A percentile compares a stretch with the other conserved stretches of the same genome.
These are phyloP conservation scores for Quercus gilva DNA, from an alignment of 306 rosid genomes.

Conservation along the genomic window DNA sequence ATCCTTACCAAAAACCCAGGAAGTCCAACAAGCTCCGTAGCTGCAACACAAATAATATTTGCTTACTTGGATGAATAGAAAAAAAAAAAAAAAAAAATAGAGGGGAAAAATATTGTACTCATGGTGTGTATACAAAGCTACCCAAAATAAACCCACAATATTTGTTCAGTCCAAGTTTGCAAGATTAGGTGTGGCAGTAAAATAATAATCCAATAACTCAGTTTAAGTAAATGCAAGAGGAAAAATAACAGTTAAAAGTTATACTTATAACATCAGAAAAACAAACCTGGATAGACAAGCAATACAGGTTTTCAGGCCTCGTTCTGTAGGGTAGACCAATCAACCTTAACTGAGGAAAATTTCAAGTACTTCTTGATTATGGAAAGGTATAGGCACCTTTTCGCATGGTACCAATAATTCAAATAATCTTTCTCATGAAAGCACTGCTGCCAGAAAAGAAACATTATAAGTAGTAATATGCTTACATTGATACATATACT, in stretches of 20 bases:
- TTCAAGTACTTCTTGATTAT: constrained; percentile 65
- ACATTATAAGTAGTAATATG: neutral
- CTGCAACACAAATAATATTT: constrained; percentile 34
- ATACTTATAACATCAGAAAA: neutral
- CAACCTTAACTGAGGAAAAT: constrained; percentile 63
- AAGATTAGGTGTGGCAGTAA: neutral
- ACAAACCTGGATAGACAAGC: constrained; percentile 71
- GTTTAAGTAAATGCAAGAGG: neutral
- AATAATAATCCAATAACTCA: neutral
- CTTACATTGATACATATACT: neutral
- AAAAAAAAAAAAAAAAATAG: no score
- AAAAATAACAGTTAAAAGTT: neutral
- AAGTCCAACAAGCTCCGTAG: constrained; percentile 41
- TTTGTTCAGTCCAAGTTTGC: constrained; percentile 12
- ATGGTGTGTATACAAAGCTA: no score
- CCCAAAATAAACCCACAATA: no score
- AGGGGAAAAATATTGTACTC: no score
- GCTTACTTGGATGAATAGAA: no score
- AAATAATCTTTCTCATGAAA: constrained; percentile 92
- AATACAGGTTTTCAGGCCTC: constrained; percentile 82
- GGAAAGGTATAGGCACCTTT: constrained; percentile 82
- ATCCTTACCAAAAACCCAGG: constrained; percentile 58
- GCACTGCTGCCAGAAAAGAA: constrained; percentile 58
- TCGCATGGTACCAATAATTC: constrained; percentile 82
- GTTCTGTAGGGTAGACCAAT: constrained; percentile 81